phyloP scores from a whole-genome alignment of 805 yeast genomes.

The Blastobotrys mokoenaii region DNA sequence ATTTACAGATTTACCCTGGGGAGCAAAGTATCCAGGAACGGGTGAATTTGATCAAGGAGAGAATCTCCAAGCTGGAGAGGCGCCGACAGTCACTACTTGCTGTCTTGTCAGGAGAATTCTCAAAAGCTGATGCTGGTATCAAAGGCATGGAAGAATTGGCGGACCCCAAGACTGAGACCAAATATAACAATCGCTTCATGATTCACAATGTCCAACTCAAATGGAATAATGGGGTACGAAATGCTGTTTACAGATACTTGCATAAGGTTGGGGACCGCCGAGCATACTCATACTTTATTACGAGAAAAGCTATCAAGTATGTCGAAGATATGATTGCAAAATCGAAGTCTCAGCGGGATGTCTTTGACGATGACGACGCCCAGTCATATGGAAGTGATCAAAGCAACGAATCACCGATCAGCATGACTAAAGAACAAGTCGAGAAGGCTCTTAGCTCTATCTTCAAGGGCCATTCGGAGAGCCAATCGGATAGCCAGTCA shows the following conservation, averaged over 20 bases:
- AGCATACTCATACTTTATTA: constrained; percentile 36
- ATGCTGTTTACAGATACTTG: constrained; percentile 52
- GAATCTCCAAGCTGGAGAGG: constrained; percentile 12
- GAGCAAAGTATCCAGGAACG: constrained; percentile 15
- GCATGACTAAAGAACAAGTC: constrained; percentile 8
- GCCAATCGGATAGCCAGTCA: neutral
- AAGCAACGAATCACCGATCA: neutral
- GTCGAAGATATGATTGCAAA: constrained; percentile 39
- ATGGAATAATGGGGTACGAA: constrained; percentile 69
- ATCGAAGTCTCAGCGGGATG: constrained; percentile 5
- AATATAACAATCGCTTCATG: constrained; percentile 60
- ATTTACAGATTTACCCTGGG: constrained; percentile 16
- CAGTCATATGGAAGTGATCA: neutral
- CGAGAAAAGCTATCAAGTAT: constrained; percentile 42
- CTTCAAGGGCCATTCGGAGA: neutral
- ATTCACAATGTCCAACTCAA: constrained; percentile 65
- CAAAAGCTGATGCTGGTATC: neutral
- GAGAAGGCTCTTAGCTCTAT: constrained; percentile 3
- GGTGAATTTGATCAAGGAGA: constrained; percentile 11
- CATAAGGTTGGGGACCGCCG: constrained; percentile 39
- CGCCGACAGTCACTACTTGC: constrained; percentile 10
- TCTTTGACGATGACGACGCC: constrained; percentile 5
- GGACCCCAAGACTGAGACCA: constrained; percentile 11
- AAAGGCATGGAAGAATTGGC: constrained; percentile 15
- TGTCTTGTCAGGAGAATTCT: constrained; percentile 1